These are phyloP conservation scores for Marasmius fiardii DNA, from an alignment of 1,284 basidiomycete species.

Conservation along the genomic window DNA sequence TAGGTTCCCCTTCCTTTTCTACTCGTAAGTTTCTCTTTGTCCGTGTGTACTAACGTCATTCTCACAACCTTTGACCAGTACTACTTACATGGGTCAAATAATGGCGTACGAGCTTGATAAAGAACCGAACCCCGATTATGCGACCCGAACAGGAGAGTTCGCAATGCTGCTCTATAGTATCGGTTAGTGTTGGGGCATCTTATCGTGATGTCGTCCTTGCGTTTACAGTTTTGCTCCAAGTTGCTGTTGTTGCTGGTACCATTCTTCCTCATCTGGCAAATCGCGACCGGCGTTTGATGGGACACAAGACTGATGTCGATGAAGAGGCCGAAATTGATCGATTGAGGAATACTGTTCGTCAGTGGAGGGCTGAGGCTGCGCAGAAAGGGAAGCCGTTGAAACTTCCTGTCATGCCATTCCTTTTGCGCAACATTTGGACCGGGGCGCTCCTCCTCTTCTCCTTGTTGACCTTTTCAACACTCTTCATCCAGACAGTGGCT, in stretches of 20 bases:
- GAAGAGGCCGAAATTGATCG: conserved; percentile 70
- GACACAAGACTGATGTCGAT: conserved; percentile 65
- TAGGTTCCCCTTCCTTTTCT: conserved; percentile 95
- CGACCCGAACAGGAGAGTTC: conserved; percentile 84
- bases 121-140: conserved; percentile 77
- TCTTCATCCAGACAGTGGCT: conserved; percentile 76
- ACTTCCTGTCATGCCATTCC: conserved; percentile 83
- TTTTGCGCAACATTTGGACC: conserved; percentile 90
- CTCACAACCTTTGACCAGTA: conserved; percentile 40
- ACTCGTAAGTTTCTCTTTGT: conserved; percentile 53
- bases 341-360: conserved; percentile 65
- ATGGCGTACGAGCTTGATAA: conserved; percentile 75
- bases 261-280: conserved; percentile 80
- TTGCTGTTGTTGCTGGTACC: conserved; percentile 82
- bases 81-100: conserved; percentile 88
- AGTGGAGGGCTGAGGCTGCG: conserved; percentile 82
- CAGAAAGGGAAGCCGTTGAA: conserved; percentile 67
- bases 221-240: conserved; percentile 35
- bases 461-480: conserved; percentile 75
- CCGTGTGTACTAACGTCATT: neutral
- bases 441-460: conserved; percentile 80
- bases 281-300: conserved; percentile 75
- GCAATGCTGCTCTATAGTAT: conserved; percentile 91
- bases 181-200: conserved; percentile 41
- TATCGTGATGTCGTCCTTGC: neutral